Evolutionary conservation across 2,329 filamentous ascomycete genomes (phyloP), one percentile per base, ranked within the genome.

Genomic region (Aspergillus nomiae): DNA sequence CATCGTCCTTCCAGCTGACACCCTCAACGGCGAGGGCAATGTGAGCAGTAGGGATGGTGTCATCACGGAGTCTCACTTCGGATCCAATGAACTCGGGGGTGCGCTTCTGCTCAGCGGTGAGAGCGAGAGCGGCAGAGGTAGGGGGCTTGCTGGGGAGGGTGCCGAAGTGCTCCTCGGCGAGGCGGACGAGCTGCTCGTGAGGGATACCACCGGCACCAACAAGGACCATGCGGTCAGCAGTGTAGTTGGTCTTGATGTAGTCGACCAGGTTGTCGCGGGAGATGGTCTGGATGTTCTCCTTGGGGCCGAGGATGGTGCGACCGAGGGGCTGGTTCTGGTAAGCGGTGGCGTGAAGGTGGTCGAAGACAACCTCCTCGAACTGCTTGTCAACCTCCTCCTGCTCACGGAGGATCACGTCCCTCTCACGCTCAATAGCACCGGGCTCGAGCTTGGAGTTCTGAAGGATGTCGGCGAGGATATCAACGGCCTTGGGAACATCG

Each of bases 221-320:
- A 55, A 99, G 90, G 69, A 99, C 94, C 94, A 99, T 99, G 81
- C 96, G 94, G 84, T 99, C 95, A 70, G 95, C 94, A 63, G 94
- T 97, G 87, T 99, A 99, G 89, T 99, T 99, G 84, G 88, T 95
- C 87, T 96, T 97, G 87, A 99, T 98, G 85, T 99, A 99, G 85
- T 91, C 91, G 80, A 86, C 84, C 72, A 99, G 87, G 82, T 99
- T 94, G 74, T 92, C 88, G 75, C 93, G 90, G 81, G 91, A 90
- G 83, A 99, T 99, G 82, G 90, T 93, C 80, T 93, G 89, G 81
- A 99, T 99, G 87, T 99, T 99, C 86, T 99, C 89, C 83, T 93
- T 94, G 72, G 95, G 95, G 71, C 95, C 95, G 69, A 99, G 89
- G 80, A 99, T 99, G 73, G 95, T 99, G 79, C 95, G 94, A 81